Evolutionary conservation across 768 basidiomycete species (phyloP).

Genomic region (Kwoniella heveanensis): DNA sequence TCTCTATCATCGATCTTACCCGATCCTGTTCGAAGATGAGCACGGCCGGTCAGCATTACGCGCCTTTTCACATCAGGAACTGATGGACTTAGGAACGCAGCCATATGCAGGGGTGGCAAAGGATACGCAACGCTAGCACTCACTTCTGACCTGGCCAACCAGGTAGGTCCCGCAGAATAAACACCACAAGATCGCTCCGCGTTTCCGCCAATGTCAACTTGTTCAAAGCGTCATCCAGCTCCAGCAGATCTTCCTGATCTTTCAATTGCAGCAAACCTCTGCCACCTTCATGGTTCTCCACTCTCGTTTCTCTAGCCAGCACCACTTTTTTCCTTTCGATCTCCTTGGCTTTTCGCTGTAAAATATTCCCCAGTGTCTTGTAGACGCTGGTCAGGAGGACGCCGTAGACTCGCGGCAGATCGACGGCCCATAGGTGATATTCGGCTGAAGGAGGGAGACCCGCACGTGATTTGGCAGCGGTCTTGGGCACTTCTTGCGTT

Average conservation of each 20-base stretch:
- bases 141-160: conserved; percentile 48
- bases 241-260: conserved; percentile 73
- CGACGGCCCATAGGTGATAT: conserved; percentile 80
- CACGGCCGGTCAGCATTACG: too few species aligned
- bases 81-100: too few species aligned
- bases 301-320: conserved; percentile 77
- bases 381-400: conserved; percentile 75
- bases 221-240: conserved; percentile 73
- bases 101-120: too few species aligned
- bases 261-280: conserved; percentile 68
- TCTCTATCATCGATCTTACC: too few species aligned
- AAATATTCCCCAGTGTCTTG: conserved; percentile 87
- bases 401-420: conserved; percentile 78
- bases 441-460: conserved; percentile 32
- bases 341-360: conserved; percentile 72
- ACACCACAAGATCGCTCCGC: conserved; percentile 84
- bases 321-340: conserved; percentile 71
- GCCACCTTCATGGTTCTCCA: conserved; percentile 74
- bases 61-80: too few species aligned
- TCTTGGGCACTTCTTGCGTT: conserved; percentile 89
- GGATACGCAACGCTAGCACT: neutral
- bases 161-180: conserved; percentile 79
- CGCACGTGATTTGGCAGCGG: conserved; percentile 80
- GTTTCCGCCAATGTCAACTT: conserved; percentile 77
- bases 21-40: too few species aligned